phyloP scores from a whole-genome alignment of 768 basidiomycete genomes.

The Cystofilobasidium macerans region DNA sequence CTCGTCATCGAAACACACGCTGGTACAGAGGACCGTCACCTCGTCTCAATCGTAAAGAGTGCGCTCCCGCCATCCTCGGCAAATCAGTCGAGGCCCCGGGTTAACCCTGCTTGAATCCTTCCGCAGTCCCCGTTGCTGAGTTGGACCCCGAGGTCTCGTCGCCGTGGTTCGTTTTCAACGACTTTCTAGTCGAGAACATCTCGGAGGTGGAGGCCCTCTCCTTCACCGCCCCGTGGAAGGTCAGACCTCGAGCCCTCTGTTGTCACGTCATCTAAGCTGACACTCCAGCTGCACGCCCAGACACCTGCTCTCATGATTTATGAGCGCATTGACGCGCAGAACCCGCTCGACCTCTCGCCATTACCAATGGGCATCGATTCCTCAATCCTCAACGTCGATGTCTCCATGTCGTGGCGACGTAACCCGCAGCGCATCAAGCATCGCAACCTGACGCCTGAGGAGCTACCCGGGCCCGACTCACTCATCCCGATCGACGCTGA shows the following conservation, averaged over 20 bases:
- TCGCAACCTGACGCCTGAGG: conserved; percentile 55
- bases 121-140: conserved; percentile 60
- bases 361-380: conserved; percentile 60
- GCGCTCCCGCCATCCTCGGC: conserved; percentile 27
- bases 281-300: background rate
- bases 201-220: conserved; percentile 76
- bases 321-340: conserved; percentile 57
- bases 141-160: conserved; percentile 41
- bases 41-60: conserved; percentile 82
- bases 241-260: conserved; percentile 38
- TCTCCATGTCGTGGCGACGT: conserved; percentile 73
- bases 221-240: conserved; percentile 89
- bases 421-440: conserved; percentile 66
- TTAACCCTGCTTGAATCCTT: background rate
- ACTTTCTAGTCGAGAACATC: conserved; percentile 78
- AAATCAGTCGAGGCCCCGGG: background rate
- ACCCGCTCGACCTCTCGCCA: conserved; percentile 51
- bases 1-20: conserved; percentile 67
- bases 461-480: conserved; percentile 74
- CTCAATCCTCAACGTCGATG: conserved; percentile 68
- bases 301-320: conserved; percentile 81
- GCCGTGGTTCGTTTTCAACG: conserved; percentile 92
- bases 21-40: conserved; percentile 63
- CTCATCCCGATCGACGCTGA: conserved; percentile 93
- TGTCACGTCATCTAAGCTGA: background rate